Evolutionary conservation across 1,139 yeast species (phyloP).

Genomic region (Protomyces inouyei): DNA sequence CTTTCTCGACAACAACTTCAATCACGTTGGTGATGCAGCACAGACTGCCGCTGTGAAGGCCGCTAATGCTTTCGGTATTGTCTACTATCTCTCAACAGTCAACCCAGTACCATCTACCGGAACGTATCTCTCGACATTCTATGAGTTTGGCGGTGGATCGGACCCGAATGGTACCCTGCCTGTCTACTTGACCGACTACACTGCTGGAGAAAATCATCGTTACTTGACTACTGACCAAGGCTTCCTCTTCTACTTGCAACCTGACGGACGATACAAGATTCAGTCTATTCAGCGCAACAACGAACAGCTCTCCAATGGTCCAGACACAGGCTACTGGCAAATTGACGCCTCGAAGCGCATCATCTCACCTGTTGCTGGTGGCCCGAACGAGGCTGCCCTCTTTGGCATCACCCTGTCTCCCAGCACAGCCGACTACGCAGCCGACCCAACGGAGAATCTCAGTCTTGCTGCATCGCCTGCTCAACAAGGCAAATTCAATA

Average conservation of each 20-base stretch:
- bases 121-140: background rate
- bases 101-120: background rate
- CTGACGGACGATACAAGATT: slow-evolving; percentile 25
- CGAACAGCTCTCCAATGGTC: slow-evolving; percentile 2
- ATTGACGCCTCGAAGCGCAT: slow-evolving; percentile 5
- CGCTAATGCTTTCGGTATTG: background rate
- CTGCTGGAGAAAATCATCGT: background rate
- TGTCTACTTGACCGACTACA: background rate
- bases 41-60: background rate
- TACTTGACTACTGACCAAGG: slow-evolving; percentile 6
- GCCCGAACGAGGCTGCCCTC: background rate
- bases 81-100: background rate
- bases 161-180: background rate
- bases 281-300: slow-evolving; percentile 14
- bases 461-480: background rate
- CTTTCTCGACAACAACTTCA: background rate
- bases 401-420: slow-evolving; percentile 15
- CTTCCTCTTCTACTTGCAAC: slow-evolving; percentile 18
- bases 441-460: background rate
- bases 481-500: background rate
- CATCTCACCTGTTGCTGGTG: slow-evolving; percentile 7
- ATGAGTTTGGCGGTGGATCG: background rate
- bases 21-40: background rate
- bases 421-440: background rate
- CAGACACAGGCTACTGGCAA: slow-evolving; percentile 21